A percentile compares a stretch with the other conserved stretches of the same genome.
These are phyloP conservation scores for Talaromyces sp. DNA, from an alignment of 2,329 filamentous ascomycete species.

Conservation along the genomic window DNA sequence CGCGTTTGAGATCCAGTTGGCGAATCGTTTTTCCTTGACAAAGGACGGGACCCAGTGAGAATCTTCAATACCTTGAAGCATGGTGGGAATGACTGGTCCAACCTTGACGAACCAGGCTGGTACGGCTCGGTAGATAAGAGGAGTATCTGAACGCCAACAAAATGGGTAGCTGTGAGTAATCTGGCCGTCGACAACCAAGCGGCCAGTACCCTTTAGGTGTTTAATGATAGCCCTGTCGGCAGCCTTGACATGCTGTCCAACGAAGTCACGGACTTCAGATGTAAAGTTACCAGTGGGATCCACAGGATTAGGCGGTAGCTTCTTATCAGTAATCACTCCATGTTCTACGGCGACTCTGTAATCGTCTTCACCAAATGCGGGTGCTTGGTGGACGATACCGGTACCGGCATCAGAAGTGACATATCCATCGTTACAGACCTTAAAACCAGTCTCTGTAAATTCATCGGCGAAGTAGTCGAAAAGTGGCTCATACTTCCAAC, in stretches of 20 bases:
- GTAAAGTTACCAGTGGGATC: constrained; percentile 79
- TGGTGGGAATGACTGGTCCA: constrained; percentile 73
- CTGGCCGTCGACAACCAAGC: constrained; percentile 79
- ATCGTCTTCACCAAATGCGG: constrained; percentile 94
- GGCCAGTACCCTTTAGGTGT: constrained; percentile 70
- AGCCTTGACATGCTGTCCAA: constrained; percentile 81
- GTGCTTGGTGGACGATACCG: constrained; percentile 89
- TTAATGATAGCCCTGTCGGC: constrained; percentile 94
- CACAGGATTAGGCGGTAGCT: constrained; percentile 85
- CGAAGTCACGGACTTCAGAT: constrained; percentile 71
- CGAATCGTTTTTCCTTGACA: constrained; percentile 87
- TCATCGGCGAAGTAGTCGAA: constrained; percentile 88
- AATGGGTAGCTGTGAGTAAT: constrained; percentile 89
- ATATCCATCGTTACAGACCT: constrained; percentile 76
- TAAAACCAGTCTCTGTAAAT: constrained; percentile 81
- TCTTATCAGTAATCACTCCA: constrained; percentile 72
- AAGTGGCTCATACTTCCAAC: constrained; percentile 82
- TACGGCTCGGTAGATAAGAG: constrained; percentile 86
- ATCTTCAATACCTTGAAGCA: constrained; percentile 84
- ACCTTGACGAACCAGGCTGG: constrained; percentile 95
- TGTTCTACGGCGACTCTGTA: constrained; percentile 74
- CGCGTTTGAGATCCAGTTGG: constrained; percentile 86
- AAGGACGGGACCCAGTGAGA: constrained; percentile 89
- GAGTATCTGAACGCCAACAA: constrained; percentile 93
- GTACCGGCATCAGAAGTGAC: constrained; percentile 88